These are phyloP conservation scores for Babesia ovis DNA, from an alignment of 169 alveolate species.

Conservation along the genomic window DNA sequence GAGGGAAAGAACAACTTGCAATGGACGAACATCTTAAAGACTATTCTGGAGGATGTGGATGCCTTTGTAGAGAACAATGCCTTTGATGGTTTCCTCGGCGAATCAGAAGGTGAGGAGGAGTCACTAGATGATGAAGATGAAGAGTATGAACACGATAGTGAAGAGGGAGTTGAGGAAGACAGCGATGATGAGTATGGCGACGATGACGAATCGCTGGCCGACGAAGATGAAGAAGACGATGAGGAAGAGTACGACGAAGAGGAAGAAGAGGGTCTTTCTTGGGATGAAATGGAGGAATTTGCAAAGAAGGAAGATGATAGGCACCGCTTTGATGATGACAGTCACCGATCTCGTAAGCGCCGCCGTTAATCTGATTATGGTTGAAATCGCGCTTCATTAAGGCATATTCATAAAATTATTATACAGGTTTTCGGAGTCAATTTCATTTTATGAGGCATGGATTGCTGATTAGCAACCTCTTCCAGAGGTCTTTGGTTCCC, in stretches of 20 bases:
- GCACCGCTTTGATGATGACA: conserved; percentile 44
- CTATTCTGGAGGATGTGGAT: conserved; percentile 82
- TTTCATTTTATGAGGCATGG: not conserved
- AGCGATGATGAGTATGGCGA: conserved; percentile 73
- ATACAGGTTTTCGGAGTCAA: not conserved
- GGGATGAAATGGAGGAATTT: conserved; percentile 86
- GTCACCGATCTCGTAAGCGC: conserved; percentile 26
- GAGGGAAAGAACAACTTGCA: conserved; percentile 89
- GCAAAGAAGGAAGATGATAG: conserved; percentile 67
- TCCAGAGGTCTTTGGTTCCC: not conserved
- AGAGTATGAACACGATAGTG: conserved; percentile 77
- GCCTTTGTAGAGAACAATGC: conserved; percentile 85
- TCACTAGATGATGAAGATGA: conserved; percentile 81
- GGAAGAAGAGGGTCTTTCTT: conserved; percentile 84
- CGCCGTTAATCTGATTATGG: conserved; percentile 8
- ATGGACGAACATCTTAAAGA: conserved; percentile 86
- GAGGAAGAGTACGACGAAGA: conserved; percentile 84
- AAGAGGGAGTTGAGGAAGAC: conserved; percentile 72
- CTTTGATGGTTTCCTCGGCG: conserved; percentile 86
- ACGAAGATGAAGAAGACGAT: conserved; percentile 83
- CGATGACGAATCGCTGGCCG: conserved; percentile 72
- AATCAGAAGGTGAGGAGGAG: conserved; percentile 84
- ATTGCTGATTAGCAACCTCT: not conserved
- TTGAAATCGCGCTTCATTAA: not conserved
- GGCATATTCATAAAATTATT: too few relatives aligned